Evolutionary conservation across 805 yeast genomes (phyloP), one percentile per base, ranked within the genome.

Genomic region (Starmerella bombicola): DNA sequence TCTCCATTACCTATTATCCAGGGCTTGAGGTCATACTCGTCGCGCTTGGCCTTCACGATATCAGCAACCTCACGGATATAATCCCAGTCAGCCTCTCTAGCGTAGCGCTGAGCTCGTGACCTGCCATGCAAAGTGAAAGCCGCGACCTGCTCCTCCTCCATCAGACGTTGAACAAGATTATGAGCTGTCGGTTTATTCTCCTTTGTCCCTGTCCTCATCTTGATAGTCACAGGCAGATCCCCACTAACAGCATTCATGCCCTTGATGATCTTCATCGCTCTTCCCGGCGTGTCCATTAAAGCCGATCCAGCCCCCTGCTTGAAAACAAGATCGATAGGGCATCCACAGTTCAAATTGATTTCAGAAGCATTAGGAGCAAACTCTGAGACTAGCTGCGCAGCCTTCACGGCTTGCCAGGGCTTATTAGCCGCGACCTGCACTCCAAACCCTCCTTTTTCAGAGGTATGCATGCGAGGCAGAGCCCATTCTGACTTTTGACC

Each of bases 401-500:
- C 93, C 59, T 84, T 84, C 21, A 84, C 73, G 2, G 93, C 94
- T 53, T 85, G 93, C 93, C 94, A 84, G 43, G 81, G 84, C 60
- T 86, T 86, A 13, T 85, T 66, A 18, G 94, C 74, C 3, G 97
- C 96, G 30, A 91, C 73, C 64, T 91, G 98, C 15, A 85, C 82
- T 38, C 95, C 98, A 61, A 79, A 91, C 0, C 91, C 91, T 5
- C 21, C 35, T 40, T 70, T 68, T 58, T 91, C 98, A 2, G 75
- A 63, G 17, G 63, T 58, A 58, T 91, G 96, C 4, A 94, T 91
- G 54, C 86, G 81, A 17, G 95, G 84, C 35, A 91, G 67, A 0
- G 99, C 99, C 99, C 99, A 91, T 60, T 91, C 99, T 2, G 93
- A 74, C 57, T 84, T 84, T 15, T 79, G 71, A 22, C 96, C 98